Conservation (phyloP, 176 grass and related monocot genomes). For the Avena atlantica region DNA sequence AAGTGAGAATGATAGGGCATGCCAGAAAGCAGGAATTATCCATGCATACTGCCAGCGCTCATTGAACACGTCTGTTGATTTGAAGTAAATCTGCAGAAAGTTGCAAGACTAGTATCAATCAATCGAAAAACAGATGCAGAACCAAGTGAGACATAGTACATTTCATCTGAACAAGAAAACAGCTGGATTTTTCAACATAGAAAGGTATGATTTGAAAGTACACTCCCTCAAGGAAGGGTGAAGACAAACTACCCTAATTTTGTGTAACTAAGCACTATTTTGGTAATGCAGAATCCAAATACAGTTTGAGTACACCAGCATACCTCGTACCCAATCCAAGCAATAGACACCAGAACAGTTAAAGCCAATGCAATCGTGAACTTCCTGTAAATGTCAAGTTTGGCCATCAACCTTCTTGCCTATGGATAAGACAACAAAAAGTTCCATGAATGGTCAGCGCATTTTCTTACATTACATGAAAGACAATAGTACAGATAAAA, state of each 20-base stretch:
- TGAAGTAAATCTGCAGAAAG: slow-evolving; percentile 87
- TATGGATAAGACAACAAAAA: slow-evolving; percentile 47
- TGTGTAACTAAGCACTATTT: slow-evolving; percentile 10
- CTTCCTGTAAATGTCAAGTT: slow-evolving; percentile 97
- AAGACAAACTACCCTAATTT: slow-evolving; percentile 23
- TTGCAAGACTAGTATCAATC: slow-evolving; percentile 29
- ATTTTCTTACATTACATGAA: slow-evolving; percentile 1
- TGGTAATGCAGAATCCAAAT: slow-evolving; percentile 25
- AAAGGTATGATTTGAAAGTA: slow-evolving; percentile 22
- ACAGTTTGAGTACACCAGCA: slow-evolving; percentile 30
- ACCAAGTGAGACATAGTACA: slow-evolving; percentile 22
- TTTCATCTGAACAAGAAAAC: slow-evolving; percentile 13
- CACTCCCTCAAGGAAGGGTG: background rate
- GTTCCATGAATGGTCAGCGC: slow-evolving; percentile 14
- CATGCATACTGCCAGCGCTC: slow-evolving; percentile 95
- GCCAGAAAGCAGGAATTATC: slow-evolving; percentile 99
- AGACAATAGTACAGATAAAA: slow-evolving; percentile 15
- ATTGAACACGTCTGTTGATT: slow-evolving; percentile 94
- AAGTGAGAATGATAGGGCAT: slow-evolving; percentile 91
- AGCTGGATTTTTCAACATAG: slow-evolving; percentile 19
- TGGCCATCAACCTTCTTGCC: slow-evolving; percentile 86
- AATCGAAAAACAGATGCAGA: background rate
- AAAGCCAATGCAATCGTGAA: slow-evolving; percentile 84
- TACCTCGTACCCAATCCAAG: slow-evolving; percentile 98
- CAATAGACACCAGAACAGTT: slow-evolving; percentile 86